Conservation (phyloP, 768 basidiomycete species). For the Mycena albidolilacea region DNA sequence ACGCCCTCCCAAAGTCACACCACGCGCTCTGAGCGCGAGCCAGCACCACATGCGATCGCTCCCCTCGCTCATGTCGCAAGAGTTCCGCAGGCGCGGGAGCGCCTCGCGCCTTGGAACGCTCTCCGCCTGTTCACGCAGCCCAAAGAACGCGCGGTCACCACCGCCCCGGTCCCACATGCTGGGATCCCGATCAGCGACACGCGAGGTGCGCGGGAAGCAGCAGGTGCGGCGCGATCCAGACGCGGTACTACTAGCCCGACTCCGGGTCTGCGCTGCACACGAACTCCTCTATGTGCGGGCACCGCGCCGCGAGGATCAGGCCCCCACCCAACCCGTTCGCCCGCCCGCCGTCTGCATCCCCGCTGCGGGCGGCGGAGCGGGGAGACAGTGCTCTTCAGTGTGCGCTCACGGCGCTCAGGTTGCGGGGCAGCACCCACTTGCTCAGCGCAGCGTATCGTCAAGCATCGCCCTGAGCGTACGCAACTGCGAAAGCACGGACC, state of each 20-base stretch:
- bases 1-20: no score
- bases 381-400: constrained; percentile 78
- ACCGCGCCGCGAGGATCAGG: constrained; percentile 77
- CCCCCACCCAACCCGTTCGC: constrained; percentile 40
- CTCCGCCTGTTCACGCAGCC: no score
- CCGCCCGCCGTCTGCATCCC: constrained; percentile 38
- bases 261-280: constrained; percentile 85
- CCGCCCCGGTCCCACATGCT: no score
- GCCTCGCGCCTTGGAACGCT: no score
- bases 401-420: constrained; percentile 56
- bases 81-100: no score
- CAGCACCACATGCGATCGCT: no score
- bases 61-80: no score
- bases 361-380: constrained; percentile 53
- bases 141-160: no score
- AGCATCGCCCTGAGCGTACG: constrained; percentile 78
- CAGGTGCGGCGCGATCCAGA: constrained; percentile 86
- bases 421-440: constrained; percentile 73
- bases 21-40: no score
- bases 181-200: no score
- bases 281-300: constrained; percentile 78
- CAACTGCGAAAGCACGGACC: constrained; percentile 60
- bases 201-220: constrained; percentile 76
- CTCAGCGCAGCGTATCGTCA: constrained; percentile 78
- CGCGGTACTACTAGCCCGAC: constrained; percentile 85